Conservation (phyloP, 2,329 filamentous ascomycete species). For the Epichloe coenophiala region DNA sequence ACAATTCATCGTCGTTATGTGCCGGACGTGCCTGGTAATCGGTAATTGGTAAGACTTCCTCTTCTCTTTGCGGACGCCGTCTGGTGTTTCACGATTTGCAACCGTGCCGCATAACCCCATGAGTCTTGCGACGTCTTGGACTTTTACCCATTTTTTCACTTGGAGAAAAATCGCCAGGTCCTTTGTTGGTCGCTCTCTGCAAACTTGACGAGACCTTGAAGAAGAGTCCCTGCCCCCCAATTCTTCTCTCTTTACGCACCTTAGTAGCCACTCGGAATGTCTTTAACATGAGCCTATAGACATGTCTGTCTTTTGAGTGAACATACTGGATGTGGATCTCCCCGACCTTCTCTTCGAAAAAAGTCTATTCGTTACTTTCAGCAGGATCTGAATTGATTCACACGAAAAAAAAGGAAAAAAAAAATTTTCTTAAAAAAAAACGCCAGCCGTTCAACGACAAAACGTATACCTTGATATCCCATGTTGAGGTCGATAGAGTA, state of each 20-base stretch:
- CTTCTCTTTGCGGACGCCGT: neutral
- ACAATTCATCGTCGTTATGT: neutral
- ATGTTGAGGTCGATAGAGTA: neutral
- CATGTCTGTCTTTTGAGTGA: neutral
- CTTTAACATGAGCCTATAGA: neutral
- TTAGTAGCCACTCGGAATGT: neutral
- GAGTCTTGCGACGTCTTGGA: neutral
- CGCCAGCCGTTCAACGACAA: neutral
- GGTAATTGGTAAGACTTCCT: neutral
- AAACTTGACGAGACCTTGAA: neutral
- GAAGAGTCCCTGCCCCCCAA: neutral
- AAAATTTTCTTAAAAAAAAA: no score
- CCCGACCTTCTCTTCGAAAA: neutral
- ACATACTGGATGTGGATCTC: neutral
- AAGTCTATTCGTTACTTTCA: neutral
- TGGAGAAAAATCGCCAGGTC: neutral
- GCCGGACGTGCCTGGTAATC: neutral
- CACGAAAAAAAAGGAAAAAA: neutral
- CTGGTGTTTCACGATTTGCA: neutral
- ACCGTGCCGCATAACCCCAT: neutral
- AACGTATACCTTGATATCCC: neutral
- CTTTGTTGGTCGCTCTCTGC: no score
- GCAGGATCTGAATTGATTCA: slow-evolving; percentile 3
- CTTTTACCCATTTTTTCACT: neutral
- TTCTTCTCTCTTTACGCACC: neutral